phyloP scores from a whole-genome alignment of 73 alveolate species.

The Paramecium bursaria region DNA sequence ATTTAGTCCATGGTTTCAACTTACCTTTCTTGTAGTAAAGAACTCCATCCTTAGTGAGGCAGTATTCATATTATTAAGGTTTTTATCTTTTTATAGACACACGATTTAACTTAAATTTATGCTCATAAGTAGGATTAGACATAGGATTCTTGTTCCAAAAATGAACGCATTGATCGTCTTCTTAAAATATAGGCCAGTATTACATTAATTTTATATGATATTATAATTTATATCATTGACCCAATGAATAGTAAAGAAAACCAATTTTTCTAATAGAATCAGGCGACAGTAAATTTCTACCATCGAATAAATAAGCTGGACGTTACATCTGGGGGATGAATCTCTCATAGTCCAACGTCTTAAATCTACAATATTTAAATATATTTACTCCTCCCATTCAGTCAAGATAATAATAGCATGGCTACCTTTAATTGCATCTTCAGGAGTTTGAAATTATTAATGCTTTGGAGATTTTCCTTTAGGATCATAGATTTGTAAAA shows the following conservation, averaged over 20 bases:
- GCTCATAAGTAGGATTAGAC: background rate
- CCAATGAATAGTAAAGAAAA: conserved; percentile 41
- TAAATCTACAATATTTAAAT: conserved; percentile 22
- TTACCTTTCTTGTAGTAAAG: conserved; percentile 10
- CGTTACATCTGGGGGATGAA: conserved; percentile 5
- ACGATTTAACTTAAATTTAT: background rate
- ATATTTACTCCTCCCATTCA: conserved; percentile 66
- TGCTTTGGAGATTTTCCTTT: conserved; percentile 7
- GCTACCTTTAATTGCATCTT: background rate
- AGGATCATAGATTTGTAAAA: conserved; percentile 51
- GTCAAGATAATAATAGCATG: conserved; percentile 55
- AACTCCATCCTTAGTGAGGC: background rate
- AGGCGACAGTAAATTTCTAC: conserved; percentile 54
- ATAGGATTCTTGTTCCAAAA: conserved; percentile 27
- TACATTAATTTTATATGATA: conserved; percentile 18
- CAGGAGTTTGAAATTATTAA: background rate
- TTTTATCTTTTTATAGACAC: background rate
- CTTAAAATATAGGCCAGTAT: conserved; percentile 45
- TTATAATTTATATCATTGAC: background rate
- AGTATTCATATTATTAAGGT: conserved; percentile 34
- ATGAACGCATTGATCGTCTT: background rate
- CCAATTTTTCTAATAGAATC: conserved; percentile 44
- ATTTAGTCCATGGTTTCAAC: background rate
- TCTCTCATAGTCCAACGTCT: conserved; percentile 4
- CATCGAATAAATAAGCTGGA: conserved; percentile 65